Evolutionary conservation across 73 alveolate species (phyloP).

Genomic region (Paraurostyla sp.): DNA sequence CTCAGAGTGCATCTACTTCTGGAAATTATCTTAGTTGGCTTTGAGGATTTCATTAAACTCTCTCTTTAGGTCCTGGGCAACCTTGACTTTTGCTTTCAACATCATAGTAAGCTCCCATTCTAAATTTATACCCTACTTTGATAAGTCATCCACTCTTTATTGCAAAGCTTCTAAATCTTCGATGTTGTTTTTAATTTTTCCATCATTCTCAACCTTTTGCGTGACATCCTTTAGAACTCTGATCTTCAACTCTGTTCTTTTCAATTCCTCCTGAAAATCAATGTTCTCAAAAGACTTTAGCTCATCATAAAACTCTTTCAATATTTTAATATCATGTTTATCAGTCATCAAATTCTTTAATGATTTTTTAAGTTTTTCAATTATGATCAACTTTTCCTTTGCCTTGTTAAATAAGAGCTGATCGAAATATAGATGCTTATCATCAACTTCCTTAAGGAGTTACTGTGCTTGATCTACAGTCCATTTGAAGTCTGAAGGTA

Average conservation of each 20-base stretch:
- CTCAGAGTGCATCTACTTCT: background rate
- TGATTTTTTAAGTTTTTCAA: background rate
- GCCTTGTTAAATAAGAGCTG: background rate
- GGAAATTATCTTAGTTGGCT: background rate
- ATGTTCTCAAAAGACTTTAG: background rate
- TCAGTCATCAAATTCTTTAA: background rate
- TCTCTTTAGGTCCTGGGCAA: background rate
- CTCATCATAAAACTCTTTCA: background rate
- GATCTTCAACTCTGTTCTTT: background rate
- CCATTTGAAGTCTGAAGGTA: background rate
- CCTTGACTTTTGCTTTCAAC: conserved; percentile 11
- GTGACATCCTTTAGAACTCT: background rate
- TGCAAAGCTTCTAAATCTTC: background rate
- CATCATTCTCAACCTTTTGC: background rate
- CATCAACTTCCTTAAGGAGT: background rate
- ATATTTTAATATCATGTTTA: background rate
- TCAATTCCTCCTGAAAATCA: background rate
- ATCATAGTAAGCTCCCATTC: background rate
- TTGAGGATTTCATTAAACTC: conserved; percentile 2
- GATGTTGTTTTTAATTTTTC: background rate
- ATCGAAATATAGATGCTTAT: background rate
- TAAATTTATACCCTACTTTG: background rate
- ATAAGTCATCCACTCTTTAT: background rate
- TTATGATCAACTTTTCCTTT: background rate
- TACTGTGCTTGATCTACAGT: background rate